phyloP scores from a whole-genome alignment of 192 early-diverging fungal species.

The Backusella luteola region DNA sequence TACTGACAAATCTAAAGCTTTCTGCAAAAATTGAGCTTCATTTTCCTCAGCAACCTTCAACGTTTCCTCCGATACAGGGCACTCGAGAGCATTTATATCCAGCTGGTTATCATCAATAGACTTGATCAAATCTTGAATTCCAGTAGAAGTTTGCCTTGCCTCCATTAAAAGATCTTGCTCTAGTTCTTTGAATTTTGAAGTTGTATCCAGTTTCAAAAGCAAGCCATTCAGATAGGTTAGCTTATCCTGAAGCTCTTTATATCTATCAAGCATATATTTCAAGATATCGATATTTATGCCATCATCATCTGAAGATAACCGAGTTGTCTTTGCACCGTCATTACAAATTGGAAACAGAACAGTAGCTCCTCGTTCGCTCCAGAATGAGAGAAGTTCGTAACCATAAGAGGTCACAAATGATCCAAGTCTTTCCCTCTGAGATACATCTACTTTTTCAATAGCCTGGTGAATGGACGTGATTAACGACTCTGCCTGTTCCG shows the following conservation, averaged over 20 bases:
- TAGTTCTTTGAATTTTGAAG: neutral
- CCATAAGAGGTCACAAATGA: neutral
- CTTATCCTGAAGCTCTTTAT: conserved; percentile 4
- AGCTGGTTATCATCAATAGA: neutral
- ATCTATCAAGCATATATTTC: neutral
- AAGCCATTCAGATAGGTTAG: neutral
- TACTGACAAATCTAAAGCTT: neutral
- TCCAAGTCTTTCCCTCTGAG: neutral
- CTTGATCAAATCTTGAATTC: neutral
- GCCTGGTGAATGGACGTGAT: neutral
- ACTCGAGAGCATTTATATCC: neutral
- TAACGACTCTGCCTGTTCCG: neutral
- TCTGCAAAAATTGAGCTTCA: neutral
- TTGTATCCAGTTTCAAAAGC: neutral
- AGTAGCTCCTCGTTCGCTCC: conserved; percentile 6
- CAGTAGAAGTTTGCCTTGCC: neutral
- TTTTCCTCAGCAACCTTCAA: neutral
- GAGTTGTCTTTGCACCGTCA: conserved; percentile 6
- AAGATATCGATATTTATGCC: neutral
- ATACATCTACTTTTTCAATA: neutral
- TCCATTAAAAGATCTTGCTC: neutral
- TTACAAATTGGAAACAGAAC: conserved; percentile 22
- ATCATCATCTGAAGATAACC: conserved; percentile 6
- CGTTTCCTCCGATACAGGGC: neutral
- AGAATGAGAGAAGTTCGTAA: conserved; percentile 5